Conservation (phyloP, 208 protist species). For the Acanthamoeba healyi region DNA sequence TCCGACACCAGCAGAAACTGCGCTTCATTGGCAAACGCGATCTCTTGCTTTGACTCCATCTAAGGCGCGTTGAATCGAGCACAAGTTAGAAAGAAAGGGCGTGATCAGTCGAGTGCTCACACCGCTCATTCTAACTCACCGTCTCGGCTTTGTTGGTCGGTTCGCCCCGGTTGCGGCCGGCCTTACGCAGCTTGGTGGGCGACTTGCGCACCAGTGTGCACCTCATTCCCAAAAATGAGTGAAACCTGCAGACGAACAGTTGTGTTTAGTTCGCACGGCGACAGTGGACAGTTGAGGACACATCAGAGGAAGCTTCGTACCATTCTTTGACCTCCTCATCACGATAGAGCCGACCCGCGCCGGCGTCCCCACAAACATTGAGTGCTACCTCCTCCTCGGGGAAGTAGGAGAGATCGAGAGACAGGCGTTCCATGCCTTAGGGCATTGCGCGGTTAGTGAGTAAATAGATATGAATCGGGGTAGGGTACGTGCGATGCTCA, state of each 20-base stretch:
- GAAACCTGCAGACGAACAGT: neutral
- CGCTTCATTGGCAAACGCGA: slow-evolving; percentile 65
- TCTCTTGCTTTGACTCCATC: neutral
- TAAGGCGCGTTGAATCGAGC: no score
- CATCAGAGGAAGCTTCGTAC: neutral
- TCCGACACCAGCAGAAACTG: slow-evolving; percentile 73
- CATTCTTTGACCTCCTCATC: slow-evolving; percentile 16
- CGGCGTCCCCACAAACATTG: slow-evolving; percentile 53
- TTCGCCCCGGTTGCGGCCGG: neutral
- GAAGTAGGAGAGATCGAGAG: slow-evolving; percentile 13
- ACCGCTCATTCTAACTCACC: no score
- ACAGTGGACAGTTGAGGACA: neutral
- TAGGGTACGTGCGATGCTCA: no score
- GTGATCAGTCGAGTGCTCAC: neutral
- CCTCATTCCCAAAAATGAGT: slow-evolving; percentile 13
- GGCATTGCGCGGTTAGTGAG: neutral
- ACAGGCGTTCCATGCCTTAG: slow-evolving; percentile 5
- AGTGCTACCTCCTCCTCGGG: slow-evolving; percentile 51
- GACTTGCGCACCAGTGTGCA: slow-evolving; percentile 53
- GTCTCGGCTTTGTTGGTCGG: neutral
- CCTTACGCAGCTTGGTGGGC: slow-evolving; percentile 7
- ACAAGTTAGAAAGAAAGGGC: no score
- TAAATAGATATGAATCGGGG: neutral
- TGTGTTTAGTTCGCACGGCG: no score
- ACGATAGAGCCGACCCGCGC: neutral